phyloP scores from a whole-genome alignment of 306 rosid genomes.

The Echinosophora koreensis region DNA sequence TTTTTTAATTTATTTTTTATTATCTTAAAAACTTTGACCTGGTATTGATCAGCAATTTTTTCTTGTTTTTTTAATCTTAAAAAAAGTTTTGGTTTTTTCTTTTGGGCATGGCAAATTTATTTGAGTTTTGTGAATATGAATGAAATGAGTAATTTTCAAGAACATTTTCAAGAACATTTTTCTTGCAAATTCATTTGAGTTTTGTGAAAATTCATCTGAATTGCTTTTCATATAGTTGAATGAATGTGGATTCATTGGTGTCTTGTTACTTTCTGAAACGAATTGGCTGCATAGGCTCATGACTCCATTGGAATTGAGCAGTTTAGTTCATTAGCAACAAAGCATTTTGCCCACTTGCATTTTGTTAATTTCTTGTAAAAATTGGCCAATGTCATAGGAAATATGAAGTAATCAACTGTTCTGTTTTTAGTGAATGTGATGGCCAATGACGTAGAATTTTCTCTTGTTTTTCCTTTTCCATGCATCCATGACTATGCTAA shows the following conservation, averaged over 20 bases:
- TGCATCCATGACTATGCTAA: background rate
- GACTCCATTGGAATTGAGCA: background rate
- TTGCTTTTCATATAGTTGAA: slow-evolving; percentile 35
- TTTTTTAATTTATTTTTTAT: background rate
- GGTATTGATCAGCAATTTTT: background rate
- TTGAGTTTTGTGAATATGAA: slow-evolving; percentile 17
- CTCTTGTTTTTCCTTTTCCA: background rate
- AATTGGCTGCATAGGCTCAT: slow-evolving; percentile 22
- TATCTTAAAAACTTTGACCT: background rate
- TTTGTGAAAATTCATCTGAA: slow-evolving; percentile 51
- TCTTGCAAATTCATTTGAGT: background rate
- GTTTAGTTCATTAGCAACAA: slow-evolving; percentile 33
- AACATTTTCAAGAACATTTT: no score
- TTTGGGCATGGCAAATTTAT: slow-evolving; percentile 7
- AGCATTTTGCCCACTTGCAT: slow-evolving; percentile 32
- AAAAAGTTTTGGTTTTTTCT: background rate
- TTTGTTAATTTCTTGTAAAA: slow-evolving; percentile 5
- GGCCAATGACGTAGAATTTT: background rate
- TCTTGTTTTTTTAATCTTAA: background rate
- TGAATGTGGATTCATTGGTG: slow-evolving; percentile 35
- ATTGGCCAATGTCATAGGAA: background rate
- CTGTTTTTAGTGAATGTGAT: slow-evolving; percentile 36
- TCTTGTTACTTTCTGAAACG: slow-evolving; percentile 26
- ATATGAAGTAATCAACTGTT: background rate
- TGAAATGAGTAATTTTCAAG: background rate